Base-by-base conservation (phyloP, 257 asterid species). In the Osmanthus fragrans region DNA sequence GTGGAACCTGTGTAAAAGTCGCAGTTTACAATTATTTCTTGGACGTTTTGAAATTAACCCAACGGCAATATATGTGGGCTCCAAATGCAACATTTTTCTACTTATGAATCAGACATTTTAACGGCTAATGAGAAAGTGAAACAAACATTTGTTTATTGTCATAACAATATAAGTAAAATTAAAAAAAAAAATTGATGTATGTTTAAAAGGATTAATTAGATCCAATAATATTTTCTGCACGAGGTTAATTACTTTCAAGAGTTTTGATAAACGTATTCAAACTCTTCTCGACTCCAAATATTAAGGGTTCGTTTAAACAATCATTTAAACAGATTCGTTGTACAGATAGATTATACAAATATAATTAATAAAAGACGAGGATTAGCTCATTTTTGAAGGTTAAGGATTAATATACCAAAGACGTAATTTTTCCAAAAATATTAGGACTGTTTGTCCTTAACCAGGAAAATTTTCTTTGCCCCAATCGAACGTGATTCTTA, bases 31-130 rank as follows among this genome's bases (percentile, higher is more conserved):
- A 63, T 37, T 1, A n/a, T 34, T 54, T 63, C n/a, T 63, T 42
- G 2, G 49, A 42, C 49, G 11, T 42, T n/a, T 42, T 12, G 49
- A 42, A 42, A 42, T 12, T 3, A 37, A 8, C 70, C 80, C 81
- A 84, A 77, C 87, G 81, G 85, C 79, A 16, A 80, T 58, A 0
- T 21, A 5, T 0, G 71, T 80, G 81, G 82, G 74, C 76, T 70
- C 78, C 72, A 65, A 16, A 33, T 36, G 56, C 76, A 34, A 45
- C 25, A 19, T 60, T 64, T 80, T 74, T 77, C 54, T 25, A 45
- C 56, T 67, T 77, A 67, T 45, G 56, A 29, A 68, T 1, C 16
- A 30, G 47, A 33, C 33, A 64, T 74, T 63, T 32, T 56, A 74
- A 80, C 80, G 80, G 76, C 60, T 58, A 11, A 54, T 42, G 11